Evolutionary conservation across 257 asterid species (phyloP), one percentile per base, ranked within the genome.

Genomic region (Solanum tacnaense): DNA sequence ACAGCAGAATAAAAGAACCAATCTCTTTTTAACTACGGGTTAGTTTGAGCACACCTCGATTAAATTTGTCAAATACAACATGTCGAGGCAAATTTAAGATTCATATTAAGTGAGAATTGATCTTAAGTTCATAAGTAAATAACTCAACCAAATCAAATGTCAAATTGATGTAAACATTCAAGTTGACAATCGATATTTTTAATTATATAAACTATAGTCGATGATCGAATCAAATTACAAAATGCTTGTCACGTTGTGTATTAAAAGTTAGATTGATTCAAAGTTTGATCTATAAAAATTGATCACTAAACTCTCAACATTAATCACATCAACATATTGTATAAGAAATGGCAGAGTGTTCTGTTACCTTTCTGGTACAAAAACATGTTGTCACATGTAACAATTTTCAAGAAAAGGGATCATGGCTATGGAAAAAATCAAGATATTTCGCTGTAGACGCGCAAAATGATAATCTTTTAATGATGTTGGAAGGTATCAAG

Each of bases 1-100:
- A 60, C 23, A 84, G 90, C 58, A 71, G 62, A 89, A 90, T 92
- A 74, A 92, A 91, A 89, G 89, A 86, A 85, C 78, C 25, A 58
- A 20, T 20, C 5, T 20, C 0, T 56, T 56, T 58, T 58, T 20
- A 2, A 7, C n/a, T 5, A 5, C 21, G 8, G 1, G 0, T 56
- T 56, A 56, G 4, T 56, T 56, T 56, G n/a, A 56, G n/a, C 4
- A 0, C n/a, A 56, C 4, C 65, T 56, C 65, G 62, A 52, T 52
- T 49, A 49, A 49, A 49, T 15, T 15, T 49, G 3, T 0, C 7
- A 49, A 1, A 0, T 49, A 49, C 7, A 49, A 49, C 8, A 5
- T 46, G 15, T 13, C 5, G 4, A 41, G 15, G 5, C 5, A 44
- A 44, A 44, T 46, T 46, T 46, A 16, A 52, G 9, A 16, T 52